Evolutionary conservation across 306 rosid genomes (phyloP).

Genomic region (Citrullus mucosospermus): DNA sequence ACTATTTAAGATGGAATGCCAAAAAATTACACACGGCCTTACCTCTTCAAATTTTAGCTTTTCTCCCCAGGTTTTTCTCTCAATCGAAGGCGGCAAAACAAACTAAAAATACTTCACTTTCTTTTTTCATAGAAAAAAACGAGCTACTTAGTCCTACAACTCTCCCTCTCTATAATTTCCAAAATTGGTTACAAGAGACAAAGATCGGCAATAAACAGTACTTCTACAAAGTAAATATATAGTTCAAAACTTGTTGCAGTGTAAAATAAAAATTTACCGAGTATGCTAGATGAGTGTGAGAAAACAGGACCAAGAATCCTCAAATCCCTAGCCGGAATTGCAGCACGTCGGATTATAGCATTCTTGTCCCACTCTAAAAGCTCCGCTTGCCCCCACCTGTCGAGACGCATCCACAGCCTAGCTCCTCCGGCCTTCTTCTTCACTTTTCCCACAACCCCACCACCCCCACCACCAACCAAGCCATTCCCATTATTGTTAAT

Average conservation of each 20-base stretch:
- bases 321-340: conserved; percentile 77
- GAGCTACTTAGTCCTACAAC: too few species aligned
- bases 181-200: too few species aligned
- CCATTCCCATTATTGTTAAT: conserved; percentile 5
- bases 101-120: too few species aligned
- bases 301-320: conserved; percentile 87
- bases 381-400: conserved; percentile 63
- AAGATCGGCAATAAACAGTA: background rate
- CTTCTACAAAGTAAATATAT: background rate
- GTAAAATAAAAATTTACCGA: conserved; percentile 34
- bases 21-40: background rate
- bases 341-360: conserved; percentile 62
- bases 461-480: background rate
- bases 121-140: too few species aligned
- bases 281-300: conserved; percentile 88
- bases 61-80: background rate
- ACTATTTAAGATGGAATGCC: background rate
- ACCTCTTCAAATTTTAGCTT: background rate
- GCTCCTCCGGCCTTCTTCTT: conserved; percentile 87
- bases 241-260: background rate
- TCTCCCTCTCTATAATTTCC: too few species aligned
- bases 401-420: conserved; percentile 82
- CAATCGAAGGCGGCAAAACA: too few species aligned
- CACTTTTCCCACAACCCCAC: conserved; percentile 26
- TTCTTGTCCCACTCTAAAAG: conserved; percentile 74